Evolutionary conservation across 352 stramenopile genomes (phyloP), one percentile per base, ranked within the genome.

Genomic region (Globisporangium rhizosaccharum): DNA sequence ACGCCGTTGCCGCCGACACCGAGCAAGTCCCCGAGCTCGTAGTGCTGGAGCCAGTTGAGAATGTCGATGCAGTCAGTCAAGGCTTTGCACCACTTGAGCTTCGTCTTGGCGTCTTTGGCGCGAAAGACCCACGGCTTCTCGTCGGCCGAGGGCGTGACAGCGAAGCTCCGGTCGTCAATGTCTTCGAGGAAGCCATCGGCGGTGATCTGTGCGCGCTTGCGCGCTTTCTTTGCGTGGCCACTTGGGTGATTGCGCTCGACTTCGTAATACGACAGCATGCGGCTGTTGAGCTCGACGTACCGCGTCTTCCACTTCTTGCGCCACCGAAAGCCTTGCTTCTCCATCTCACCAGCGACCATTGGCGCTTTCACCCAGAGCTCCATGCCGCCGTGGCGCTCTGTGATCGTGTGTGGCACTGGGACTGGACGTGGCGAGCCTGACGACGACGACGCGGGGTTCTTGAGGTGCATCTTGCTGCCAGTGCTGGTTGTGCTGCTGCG

Each of bases 61-160:
- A 92, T 90, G 64, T 92, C 82, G 41, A 92, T 85, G 59, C 76
- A 88, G 67, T 92, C 80, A 11, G 75, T 75, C 23, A 90, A 57
- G 17, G 82, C 82, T 44, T 71, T 67, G 52, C 79, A 83, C 82
- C 82, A 92, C 44, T 68, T 67, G 49, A 71, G 64, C 66, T 90
- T 90, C 50, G 69, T 83, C 33, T 53, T 52, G 1, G 71, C 60
- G 59, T 90, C 78, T 20, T 60, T 62, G 1, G 79, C 69, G 26
- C 82, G 68, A 17, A 92, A 73, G 41, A 85, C 61, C 82, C 80
- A 92, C 20, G 80, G 72, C 55, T 76, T 79, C 65, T 90, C 78
- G 47, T 67, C 63, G 2, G 68, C 55, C 6, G 68, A 70, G 3
- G 82, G 78, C 1, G 68, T 77, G 33, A 90, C 61, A 26, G 71